These are phyloP conservation scores for Pestalotiopsis sp. DNA, from an alignment of 2,329 filamentous ascomycete genomes.

Conservation along the genomic window DNA sequence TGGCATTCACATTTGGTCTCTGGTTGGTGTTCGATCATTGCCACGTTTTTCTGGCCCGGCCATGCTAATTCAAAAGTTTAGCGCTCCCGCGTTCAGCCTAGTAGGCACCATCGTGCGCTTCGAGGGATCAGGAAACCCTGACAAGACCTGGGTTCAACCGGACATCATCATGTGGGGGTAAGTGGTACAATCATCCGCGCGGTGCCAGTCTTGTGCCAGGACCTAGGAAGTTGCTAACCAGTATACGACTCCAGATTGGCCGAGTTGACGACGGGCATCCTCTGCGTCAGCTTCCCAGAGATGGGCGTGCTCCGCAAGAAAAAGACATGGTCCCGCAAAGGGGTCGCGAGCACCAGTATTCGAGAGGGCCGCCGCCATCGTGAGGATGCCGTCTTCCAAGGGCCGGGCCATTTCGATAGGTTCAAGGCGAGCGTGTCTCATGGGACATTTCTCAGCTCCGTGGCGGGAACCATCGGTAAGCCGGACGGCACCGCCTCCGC, in stretches of 20 bases:
- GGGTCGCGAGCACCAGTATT: background rate
- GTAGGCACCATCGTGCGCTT: slow-evolving; percentile 17
- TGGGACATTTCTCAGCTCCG: too few relatives aligned
- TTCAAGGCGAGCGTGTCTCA: too few relatives aligned
- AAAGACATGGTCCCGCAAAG: background rate
- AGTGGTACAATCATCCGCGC: background rate
- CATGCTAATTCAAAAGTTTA: background rate
- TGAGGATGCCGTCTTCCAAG: background rate
- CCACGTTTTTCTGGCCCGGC: background rate
- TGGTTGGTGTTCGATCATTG: background rate
- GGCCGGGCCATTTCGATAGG: background rate
- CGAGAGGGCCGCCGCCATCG: background rate
- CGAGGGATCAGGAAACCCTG: slow-evolving; percentile 10
- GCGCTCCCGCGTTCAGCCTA: slow-evolving; percentile 8
- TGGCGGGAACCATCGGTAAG: too few relatives aligned
- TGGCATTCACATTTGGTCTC: slow-evolving; percentile 23
- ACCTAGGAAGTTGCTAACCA: too few relatives aligned
- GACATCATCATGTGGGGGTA: slow-evolving; percentile 21
- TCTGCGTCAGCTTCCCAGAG: slow-evolving; percentile 23
- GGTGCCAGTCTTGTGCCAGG: too few relatives aligned
- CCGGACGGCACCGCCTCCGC: too few relatives aligned
- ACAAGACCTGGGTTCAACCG: slow-evolving; percentile 19
- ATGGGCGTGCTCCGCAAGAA: slow-evolving; percentile 3
- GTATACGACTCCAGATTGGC: slow-evolving; percentile 9
- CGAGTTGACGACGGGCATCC: slow-evolving; percentile 17